phyloP scores from a whole-genome alignment of 345 rosid species.

The Anacardium occidentale region DNA sequence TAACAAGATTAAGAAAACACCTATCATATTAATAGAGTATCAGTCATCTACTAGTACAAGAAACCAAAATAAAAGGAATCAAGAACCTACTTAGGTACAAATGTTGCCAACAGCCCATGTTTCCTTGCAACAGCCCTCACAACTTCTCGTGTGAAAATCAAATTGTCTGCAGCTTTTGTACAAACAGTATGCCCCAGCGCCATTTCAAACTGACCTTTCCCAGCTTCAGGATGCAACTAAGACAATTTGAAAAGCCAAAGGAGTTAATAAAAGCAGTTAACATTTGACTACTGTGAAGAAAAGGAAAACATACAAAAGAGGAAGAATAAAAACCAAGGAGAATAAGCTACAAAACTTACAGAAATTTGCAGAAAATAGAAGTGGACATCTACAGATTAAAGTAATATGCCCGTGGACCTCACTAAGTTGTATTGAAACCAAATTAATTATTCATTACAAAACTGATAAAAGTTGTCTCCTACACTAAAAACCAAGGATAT shows the following conservation, averaged over 20 bases:
- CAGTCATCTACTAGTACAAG: constrained; percentile 16
- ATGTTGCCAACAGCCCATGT: constrained; percentile 81
- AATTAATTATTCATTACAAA: neutral
- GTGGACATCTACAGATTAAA: neutral
- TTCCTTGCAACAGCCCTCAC: constrained; percentile 78
- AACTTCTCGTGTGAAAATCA: constrained; percentile 79
- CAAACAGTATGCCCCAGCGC: constrained; percentile 62
- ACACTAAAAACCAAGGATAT: too few species aligned
- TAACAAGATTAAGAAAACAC: neutral
- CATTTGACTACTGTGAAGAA: neutral
- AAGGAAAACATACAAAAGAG: neutral
- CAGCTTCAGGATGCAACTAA: constrained; percentile 87
- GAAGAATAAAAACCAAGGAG: neutral
- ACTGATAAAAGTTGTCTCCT: neutral
- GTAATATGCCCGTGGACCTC: neutral
- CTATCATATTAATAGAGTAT: constrained; percentile 4
- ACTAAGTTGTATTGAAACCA: neutral
- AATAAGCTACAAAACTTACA: neutral
- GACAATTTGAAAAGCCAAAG: constrained; percentile 4
- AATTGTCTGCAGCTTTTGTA: constrained; percentile 68
- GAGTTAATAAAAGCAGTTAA: constrained; percentile 20
- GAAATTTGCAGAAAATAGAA: neutral
- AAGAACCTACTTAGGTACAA: constrained; percentile 78
- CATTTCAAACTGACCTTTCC: constrained; percentile 88
- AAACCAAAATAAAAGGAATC: neutral